Evolutionary conservation across 805 yeast species (phyloP).

Genomic region (Maudiozyma barnettii): DNA sequence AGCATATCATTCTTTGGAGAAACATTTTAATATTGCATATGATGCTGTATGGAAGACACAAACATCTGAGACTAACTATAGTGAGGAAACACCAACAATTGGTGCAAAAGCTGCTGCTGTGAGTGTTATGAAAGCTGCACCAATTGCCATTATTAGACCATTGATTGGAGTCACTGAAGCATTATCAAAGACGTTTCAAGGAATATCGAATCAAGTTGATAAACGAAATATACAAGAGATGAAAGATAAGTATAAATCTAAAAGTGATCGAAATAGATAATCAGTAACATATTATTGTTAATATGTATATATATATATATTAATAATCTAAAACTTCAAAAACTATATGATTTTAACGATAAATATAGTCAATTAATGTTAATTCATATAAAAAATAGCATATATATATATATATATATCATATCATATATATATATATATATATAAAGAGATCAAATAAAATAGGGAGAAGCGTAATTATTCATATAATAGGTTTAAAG

Average conservation of each 20-base stretch:
- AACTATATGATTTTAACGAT: no score
- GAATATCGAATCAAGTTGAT: constrained; percentile 73
- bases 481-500: background rate
- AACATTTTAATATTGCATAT: constrained; percentile 56
- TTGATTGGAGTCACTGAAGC: constrained; percentile 91
- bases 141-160: constrained; percentile 72
- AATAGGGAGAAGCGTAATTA: no score
- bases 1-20: constrained; percentile 68
- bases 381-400: no score
- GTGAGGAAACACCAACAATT: constrained; percentile 23
- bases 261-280: no score
- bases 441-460: background rate
- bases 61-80: constrained; percentile 35
- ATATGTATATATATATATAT: no score
- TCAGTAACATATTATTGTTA: no score
- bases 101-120: constrained; percentile 57
- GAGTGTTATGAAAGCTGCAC: constrained; percentile 66
- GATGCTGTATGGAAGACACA: constrained; percentile 53
- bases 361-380: no score
- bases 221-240: constrained; percentile 49
- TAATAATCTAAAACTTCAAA: no score
- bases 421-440: background rate
- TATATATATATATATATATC: no score
- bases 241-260: constrained; percentile 54
- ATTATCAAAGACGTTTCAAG: constrained; percentile 69